These are phyloP conservation scores for Cystoderma amianthinum DNA, from an alignment of 768 basidiomycete species.

Conservation along the genomic window DNA sequence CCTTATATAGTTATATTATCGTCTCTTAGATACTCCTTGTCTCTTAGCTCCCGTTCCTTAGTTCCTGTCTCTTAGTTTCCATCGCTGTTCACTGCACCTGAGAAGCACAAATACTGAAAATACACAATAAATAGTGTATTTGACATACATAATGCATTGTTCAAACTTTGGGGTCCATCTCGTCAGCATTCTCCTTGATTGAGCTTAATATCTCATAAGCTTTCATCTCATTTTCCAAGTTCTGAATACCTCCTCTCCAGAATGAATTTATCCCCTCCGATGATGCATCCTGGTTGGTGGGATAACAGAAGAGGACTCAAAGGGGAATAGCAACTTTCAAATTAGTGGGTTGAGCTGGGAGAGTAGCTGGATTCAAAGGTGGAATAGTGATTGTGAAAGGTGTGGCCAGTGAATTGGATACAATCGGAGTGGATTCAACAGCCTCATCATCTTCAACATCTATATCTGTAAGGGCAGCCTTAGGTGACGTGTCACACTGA, in stretches of 20 bases:
- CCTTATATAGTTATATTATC: too few relatives aligned
- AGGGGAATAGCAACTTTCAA: constrained; percentile 4
- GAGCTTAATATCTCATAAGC: constrained; percentile 9
- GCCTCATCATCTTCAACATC: not conserved
- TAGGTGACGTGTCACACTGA: too few relatives aligned
- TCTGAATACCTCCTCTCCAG: constrained; percentile 11
- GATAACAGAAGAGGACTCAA: constrained; percentile 5
- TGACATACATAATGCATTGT: too few relatives aligned
- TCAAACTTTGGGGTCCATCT: not conserved
- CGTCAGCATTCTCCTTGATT: constrained; percentile 1
- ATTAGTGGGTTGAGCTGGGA: too few relatives aligned
- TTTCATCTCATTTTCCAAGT: constrained; percentile 11
- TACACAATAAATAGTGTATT: too few relatives aligned
- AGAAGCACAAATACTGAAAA: too few relatives aligned
- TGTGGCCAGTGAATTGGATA: too few relatives aligned
- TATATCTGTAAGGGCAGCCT: too few relatives aligned
- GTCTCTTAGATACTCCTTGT: too few relatives aligned
- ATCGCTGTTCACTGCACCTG: too few relatives aligned
- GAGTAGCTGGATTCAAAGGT: not conserved
- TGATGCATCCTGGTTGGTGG: constrained; percentile 2
- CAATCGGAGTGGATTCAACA: not conserved
- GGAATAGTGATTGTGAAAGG: not conserved
- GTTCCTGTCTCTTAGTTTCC: too few relatives aligned
- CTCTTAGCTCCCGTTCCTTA: too few relatives aligned
- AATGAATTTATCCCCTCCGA: constrained; percentile 8